phyloP scores from a whole-genome alignment of 192 early-diverging fungal genomes.

The Coemansia sp. region DNA sequence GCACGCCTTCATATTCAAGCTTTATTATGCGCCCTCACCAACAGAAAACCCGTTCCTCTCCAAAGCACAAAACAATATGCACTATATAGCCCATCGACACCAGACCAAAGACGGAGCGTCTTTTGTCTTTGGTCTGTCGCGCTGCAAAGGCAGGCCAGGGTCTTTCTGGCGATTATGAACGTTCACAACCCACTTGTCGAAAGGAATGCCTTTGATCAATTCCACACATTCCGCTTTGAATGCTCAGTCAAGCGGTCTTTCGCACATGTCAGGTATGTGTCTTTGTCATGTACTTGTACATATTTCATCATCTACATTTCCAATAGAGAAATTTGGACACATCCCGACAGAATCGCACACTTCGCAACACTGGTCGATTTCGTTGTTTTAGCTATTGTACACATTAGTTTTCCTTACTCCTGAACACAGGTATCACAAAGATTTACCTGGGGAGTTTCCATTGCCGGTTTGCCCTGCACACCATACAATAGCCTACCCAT shows the following conservation, averaged over 20 bases:
- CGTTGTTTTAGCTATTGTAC: not conserved
- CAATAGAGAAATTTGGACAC: not conserved
- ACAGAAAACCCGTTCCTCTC: not conserved
- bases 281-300: too few species aligned
- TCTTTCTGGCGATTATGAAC: not conserved
- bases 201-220: not conserved
- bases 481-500: not conserved
- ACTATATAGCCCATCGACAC: not conserved
- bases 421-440: too few species aligned
- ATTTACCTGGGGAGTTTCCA: not conserved
- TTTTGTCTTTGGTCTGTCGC: not conserved
- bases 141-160: not conserved
- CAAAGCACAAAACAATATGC: not conserved
- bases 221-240: not conserved
- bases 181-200: not conserved
- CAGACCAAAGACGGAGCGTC: not conserved
- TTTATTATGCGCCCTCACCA: not conserved
- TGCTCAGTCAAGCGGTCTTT: not conserved
- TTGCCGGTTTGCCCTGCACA: not conserved
- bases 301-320: not conserved
- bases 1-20: not conserved
- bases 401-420: not conserved
- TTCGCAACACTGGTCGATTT: not conserved
- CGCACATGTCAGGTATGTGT: too few species aligned
- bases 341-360: not conserved